These are phyloP conservation scores for Fusarium kyushuense DNA, from an alignment of 2,329 filamentous ascomycete species.

Conservation along the genomic window DNA sequence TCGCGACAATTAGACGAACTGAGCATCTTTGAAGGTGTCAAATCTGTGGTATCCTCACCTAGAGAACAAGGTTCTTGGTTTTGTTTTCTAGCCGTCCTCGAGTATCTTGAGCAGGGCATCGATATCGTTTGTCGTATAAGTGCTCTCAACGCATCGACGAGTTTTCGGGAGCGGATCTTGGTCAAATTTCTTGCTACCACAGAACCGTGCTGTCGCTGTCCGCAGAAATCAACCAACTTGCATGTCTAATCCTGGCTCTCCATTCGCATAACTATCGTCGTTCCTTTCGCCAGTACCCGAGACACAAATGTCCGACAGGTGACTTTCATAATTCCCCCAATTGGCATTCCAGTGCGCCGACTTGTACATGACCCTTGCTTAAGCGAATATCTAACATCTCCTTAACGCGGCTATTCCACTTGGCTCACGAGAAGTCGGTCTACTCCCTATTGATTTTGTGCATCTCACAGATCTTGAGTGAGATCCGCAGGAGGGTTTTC, in stretches of 20 bases:
- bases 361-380: slow-evolving; percentile 30
- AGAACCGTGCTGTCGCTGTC: neutral
- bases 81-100: neutral
- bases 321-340: slow-evolving; percentile 21
- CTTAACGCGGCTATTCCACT: slow-evolving; percentile 24
- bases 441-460: neutral
- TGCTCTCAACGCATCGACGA: neutral
- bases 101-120: neutral
- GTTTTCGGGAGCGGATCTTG: neutral
- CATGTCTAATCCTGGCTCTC: slow-evolving; percentile 4
- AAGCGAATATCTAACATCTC: slow-evolving; percentile 21
- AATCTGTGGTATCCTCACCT: slow-evolving; percentile 1
- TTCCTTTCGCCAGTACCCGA: slow-evolving; percentile 37
- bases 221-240: slow-evolving; percentile 2
- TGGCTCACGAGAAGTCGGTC: slow-evolving; percentile 26
- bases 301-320: slow-evolving; percentile 37
- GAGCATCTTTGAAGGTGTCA: slow-evolving; percentile 10
- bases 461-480: slow-evolving; percentile 3
- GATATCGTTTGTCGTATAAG: neutral
- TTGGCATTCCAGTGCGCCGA: slow-evolving; percentile 22
- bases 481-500: slow-evolving; percentile 4
- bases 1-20: slow-evolving; percentile 11
- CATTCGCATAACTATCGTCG: slow-evolving; percentile 31
- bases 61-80: slow-evolving; percentile 12
- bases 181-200: neutral